Evolutionary conservation across 2,329 filamentous ascomycete genomes (phyloP), one percentile per base, ranked within the genome.

Genomic region (Penicillium sp.): DNA sequence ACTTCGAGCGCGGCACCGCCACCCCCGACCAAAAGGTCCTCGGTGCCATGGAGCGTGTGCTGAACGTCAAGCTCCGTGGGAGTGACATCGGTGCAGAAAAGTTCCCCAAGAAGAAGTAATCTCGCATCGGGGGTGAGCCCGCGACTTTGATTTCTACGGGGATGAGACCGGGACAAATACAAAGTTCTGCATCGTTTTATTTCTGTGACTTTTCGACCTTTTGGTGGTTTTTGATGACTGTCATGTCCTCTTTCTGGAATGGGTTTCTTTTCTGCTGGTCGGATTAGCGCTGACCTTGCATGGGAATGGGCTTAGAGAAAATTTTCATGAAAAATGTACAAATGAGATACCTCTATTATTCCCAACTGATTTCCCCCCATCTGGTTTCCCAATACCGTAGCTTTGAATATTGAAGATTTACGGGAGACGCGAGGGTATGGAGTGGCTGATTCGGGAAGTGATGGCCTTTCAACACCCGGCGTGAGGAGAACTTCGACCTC

Each of bases 21-120:
- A 60, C 78, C 31, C 90, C 86, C 41, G 89, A 94, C 72, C 89
- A 94, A 71, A 89, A 90, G 75, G 73, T 94, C 39, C 75, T 94
- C 41, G 69, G 70, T 45, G 73, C 77, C 53, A 87, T 95, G 78
- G 88, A 94, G 79, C 78, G 83, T 39, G 81, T 87, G 48, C 80
- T 96, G 65, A 91, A 93, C 60, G 80, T 95, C 60, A 88, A 94
- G 74, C 77, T 96, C 60, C 79, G 90, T 54, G 88, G 93, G 43
- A 75, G 74, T 60, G 87, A 91, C 70, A 93, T 96, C 65, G 91
- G 90, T 48, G 76, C 81, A 66, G 86, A 88, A 57, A 86, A 84
- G 73, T 86, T 93, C 67, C 75, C 81, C 51, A 88, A 86, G 78
- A 87, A 86, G 75, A 81, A 80, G 73, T 70, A 66, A 58, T 58